Conservation (phyloP, 2,329 filamentous ascomycete genomes). For the Colletotrichum sojae region DNA sequence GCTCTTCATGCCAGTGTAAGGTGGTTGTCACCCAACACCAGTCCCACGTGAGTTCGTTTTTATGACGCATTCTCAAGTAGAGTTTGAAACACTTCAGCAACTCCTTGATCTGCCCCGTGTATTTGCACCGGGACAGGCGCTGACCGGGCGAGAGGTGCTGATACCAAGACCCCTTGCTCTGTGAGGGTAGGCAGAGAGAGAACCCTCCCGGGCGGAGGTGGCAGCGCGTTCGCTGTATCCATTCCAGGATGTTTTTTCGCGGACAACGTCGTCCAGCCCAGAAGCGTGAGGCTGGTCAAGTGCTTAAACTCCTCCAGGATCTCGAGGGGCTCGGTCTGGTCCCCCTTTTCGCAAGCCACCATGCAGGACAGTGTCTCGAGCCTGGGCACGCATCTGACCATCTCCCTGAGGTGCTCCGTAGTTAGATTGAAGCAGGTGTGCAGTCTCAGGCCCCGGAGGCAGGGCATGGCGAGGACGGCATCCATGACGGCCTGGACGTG, state of each 20-base stretch:
- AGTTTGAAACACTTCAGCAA: slow-evolving; percentile 12
- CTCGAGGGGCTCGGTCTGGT: neutral
- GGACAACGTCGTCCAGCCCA: slow-evolving; percentile 12
- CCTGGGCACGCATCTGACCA: neutral
- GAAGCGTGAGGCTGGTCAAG: slow-evolving; percentile 14
- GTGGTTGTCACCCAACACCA: neutral
- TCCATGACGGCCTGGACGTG: slow-evolving; percentile 1
- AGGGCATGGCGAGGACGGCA: slow-evolving; percentile 24
- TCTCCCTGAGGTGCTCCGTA: neutral
- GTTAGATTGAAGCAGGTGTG: slow-evolving; percentile 5
- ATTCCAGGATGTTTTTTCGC: neutral
- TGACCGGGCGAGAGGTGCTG: too few species aligned
- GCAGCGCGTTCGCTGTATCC: neutral
- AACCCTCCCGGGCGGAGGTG: slow-evolving; percentile 17
- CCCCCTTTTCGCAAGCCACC: neutral
- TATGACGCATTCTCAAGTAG: neutral
- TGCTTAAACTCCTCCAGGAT: slow-evolving; percentile 14
- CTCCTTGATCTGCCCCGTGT: neutral
- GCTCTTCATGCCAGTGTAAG: slow-evolving; percentile 11
- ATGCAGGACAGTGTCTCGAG: slow-evolving; percentile 18
- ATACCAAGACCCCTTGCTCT: slow-evolving; percentile 1
- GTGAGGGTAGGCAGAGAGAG: slow-evolving; percentile 11
- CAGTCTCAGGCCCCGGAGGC: slow-evolving; percentile 26
- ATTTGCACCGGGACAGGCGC: too few species aligned
- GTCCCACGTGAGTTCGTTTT: too few species aligned